phyloP scores from a whole-genome alignment of 139 green algal species.

The Closterium sp. region DNA sequence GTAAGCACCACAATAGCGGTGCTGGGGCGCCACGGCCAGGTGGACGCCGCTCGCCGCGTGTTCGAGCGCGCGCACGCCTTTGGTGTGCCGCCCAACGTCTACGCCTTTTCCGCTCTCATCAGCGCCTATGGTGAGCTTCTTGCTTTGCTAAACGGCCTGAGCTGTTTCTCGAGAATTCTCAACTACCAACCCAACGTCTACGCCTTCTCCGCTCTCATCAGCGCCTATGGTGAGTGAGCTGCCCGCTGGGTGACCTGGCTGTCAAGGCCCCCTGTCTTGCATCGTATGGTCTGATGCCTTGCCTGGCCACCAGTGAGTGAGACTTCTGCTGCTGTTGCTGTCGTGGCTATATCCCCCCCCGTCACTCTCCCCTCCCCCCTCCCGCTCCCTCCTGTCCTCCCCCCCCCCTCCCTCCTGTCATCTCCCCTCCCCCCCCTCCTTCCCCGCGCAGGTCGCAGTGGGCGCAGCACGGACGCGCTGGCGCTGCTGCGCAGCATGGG shows the following conservation, averaged over 20 bases:
- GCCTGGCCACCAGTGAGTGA: too few species aligned
- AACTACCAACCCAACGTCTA: conserved; percentile 24
- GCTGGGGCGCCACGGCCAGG: conserved; percentile 30
- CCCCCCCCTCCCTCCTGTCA: not conserved
- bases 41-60: conserved; percentile 29
- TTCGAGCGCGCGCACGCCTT: conserved; percentile 14
- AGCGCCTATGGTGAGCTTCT: conserved; percentile 41
- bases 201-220: conserved; percentile 40
- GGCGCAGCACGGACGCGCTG: conserved; percentile 22
- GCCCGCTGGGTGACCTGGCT: not conserved
- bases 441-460: conserved; percentile 26
- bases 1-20: conserved; percentile 33
- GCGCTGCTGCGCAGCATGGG: conserved; percentile 40
- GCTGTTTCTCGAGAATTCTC: not conserved
- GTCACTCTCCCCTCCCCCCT: not conserved
- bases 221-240: conserved; percentile 1
- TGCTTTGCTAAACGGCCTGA: not conserved
- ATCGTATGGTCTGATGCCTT: too few species aligned
- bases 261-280: too few species aligned
- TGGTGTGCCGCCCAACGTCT: conserved; percentile 31
- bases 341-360: not conserved
- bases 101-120: conserved; percentile 38
- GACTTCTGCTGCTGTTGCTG: not conserved
- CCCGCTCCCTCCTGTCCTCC: not conserved
- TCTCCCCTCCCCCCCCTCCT: not conserved